Conservation (phyloP, 2,329 filamentous ascomycete genomes). For the Clonostachys rosea region DNA sequence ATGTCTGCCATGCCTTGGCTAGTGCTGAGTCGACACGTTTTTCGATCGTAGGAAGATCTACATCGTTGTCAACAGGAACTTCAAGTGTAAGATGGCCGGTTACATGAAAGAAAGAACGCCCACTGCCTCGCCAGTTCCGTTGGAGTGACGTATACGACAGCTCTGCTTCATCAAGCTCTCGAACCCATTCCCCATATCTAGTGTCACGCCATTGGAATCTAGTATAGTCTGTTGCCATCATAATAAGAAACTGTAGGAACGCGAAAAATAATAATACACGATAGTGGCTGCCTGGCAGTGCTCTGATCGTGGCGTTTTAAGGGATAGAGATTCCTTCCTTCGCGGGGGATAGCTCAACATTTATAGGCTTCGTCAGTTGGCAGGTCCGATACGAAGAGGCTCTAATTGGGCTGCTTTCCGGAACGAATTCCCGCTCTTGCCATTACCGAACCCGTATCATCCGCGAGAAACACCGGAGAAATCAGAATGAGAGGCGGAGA, state of each 20-base stretch:
- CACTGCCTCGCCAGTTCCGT: constrained; percentile 24
- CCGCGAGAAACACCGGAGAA: too few relatives aligned
- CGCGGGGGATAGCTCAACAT: too few relatives aligned
- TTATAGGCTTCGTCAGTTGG: too few relatives aligned
- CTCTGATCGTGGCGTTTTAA: too few relatives aligned
- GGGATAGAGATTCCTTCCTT: too few relatives aligned
- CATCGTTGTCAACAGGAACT: neutral
- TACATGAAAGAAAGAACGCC: constrained; percentile 33
- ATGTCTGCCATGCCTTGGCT: constrained; percentile 21
- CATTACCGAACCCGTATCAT: too few relatives aligned
- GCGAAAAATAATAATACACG: too few relatives aligned
- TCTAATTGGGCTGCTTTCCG: too few relatives aligned
- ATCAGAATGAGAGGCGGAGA: too few relatives aligned
- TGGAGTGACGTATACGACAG: constrained; percentile 29
- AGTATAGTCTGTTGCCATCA: neutral
- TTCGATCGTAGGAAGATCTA: neutral
- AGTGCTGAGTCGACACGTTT: constrained; percentile 18
- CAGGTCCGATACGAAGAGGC: too few relatives aligned
- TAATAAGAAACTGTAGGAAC: neutral
- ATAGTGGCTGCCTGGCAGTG: too few relatives aligned
- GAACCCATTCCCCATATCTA: constrained; percentile 19
- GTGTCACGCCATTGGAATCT: constrained; percentile 15
- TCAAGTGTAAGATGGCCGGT: constrained; percentile 27
- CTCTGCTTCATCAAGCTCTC: constrained; percentile 33
- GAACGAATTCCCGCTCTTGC: too few relatives aligned